phyloP scores from a whole-genome alignment of 352 stramenopile species.

The Pythium folliculosum region DNA sequence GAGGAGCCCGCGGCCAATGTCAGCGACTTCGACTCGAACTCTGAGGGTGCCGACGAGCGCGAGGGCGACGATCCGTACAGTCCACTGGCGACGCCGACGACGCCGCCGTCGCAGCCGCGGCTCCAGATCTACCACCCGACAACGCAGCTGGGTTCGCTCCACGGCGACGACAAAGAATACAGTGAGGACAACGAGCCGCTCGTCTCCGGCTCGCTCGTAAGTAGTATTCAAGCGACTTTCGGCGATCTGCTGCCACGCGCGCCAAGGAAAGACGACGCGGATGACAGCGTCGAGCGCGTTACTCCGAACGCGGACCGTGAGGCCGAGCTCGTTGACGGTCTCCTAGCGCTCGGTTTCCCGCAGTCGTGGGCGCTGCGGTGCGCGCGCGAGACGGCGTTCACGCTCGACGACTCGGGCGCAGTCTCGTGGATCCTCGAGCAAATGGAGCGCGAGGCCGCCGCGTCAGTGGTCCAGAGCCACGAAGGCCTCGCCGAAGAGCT shows the following conservation, averaged over 20 bases:
- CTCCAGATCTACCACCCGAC: constrained; percentile 4
- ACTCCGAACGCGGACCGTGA: constrained; percentile 17
- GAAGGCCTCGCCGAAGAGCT: neutral
- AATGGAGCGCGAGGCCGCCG: constrained; percentile 72
- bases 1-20: neutral
- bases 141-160: no score
- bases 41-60: neutral
- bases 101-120: neutral
- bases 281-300: constrained; percentile 1
- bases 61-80: neutral
- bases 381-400: constrained; percentile 47
- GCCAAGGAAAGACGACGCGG: neutral
- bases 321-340: constrained; percentile 64
- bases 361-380: constrained; percentile 74
- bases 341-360: constrained; percentile 86
- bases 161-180: no score
- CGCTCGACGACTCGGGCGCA: constrained; percentile 62
- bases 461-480: neutral
- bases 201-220: neutral
- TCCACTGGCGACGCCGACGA: constrained; percentile 6
- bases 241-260: neutral
- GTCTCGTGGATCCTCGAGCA: constrained; percentile 91
- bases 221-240: neutral
- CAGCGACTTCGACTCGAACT: neutral
- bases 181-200: neutral